Evolutionary conservation across 129 eudicot species (phyloP).

Genomic region (Calendula officinalis): DNA sequence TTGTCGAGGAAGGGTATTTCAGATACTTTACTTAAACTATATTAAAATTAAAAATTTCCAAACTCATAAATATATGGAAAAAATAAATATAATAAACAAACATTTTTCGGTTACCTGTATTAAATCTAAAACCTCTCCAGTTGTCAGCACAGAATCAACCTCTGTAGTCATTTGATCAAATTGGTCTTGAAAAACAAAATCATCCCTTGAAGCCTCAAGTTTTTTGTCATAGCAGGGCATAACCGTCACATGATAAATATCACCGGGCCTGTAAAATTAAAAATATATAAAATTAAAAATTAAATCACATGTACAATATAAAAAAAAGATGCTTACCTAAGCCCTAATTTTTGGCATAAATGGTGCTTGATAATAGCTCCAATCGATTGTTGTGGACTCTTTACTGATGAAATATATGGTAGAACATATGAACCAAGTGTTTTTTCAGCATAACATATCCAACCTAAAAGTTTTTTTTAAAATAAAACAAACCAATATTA

Average conservation of each 20-base stretch:
- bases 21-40: background rate
- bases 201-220: constrained; percentile 95
- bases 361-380: constrained; percentile 80
- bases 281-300: background rate
- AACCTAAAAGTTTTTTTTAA: constrained; percentile 68
- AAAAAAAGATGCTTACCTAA: constrained; percentile 47
- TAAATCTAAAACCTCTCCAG: constrained; percentile 90
- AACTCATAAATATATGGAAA: background rate
- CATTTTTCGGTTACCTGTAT: constrained; percentile 50
- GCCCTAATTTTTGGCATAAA: constrained; percentile 52
- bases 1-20: background rate
- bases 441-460: constrained; percentile 99
- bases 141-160: constrained; percentile 96
- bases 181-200: constrained; percentile 64
- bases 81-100: background rate
- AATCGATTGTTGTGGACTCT: constrained; percentile 97
- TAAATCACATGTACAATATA: background rate
- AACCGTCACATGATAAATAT: constrained; percentile 88
- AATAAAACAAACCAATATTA: too few species aligned
- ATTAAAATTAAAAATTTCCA: background rate
- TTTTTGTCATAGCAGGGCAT: constrained; percentile 99
- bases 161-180: constrained; percentile 46
- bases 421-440: constrained; percentile 87
- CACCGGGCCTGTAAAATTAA: constrained; percentile 61
- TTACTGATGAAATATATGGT: constrained; percentile 90